Base-by-base conservation (phyloP, 2,329 filamentous ascomycete genomes). In the Fusarium tuaranense region DNA sequence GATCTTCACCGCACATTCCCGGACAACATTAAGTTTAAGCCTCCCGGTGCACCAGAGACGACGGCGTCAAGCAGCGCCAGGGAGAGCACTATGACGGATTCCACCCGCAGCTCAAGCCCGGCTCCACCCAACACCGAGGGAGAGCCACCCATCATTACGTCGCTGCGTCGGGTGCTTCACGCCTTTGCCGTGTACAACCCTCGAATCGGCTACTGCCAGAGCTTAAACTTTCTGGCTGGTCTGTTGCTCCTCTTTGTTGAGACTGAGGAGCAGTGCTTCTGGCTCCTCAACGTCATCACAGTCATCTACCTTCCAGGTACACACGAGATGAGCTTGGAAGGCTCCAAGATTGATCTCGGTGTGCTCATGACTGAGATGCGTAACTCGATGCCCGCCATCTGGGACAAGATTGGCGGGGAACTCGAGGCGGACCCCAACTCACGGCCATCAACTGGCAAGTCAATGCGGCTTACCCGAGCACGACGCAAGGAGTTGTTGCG, bases 1-100 rank as follows among this genome's bases (percentile, higher is more conserved):
- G 96, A 98, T 82, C 87, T 98, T 25, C 94, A 98, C 83, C 91
- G 96, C 46, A 98, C 96, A 0, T 98, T 98, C 79, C 96, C 96
- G 0, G 96, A 98, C 84, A 98, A 98, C 78, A 88, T 97, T 66
- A 92, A 91, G 74, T 98, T 98, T 85, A 97, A 97, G 79, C 93
- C 94, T 12, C 81, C 80, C 12, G 79, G 79, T n/a, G 70, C 80
- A 22, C 61, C 77, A 77, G 84, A 79, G 51, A 83, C 78, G 51
- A 83, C 78, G 18, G 65, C 78, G 25, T 79, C 80, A 5, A 78
- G 78, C 67, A 83, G 81, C 67, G 73, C 75, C 62, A 79, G 80
- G 59, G 78, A 78, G 57, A 85, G 81, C 73, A 87, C 81, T 32
- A 79, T 78, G 73, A 78, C 79, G n/a, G 76, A 78, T 62, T 80